Evolutionary conservation across 2,329 filamentous ascomycete species (phyloP), one percentile per base, ranked within the genome.

Genomic region (Colletotrichum sublineola): DNA sequence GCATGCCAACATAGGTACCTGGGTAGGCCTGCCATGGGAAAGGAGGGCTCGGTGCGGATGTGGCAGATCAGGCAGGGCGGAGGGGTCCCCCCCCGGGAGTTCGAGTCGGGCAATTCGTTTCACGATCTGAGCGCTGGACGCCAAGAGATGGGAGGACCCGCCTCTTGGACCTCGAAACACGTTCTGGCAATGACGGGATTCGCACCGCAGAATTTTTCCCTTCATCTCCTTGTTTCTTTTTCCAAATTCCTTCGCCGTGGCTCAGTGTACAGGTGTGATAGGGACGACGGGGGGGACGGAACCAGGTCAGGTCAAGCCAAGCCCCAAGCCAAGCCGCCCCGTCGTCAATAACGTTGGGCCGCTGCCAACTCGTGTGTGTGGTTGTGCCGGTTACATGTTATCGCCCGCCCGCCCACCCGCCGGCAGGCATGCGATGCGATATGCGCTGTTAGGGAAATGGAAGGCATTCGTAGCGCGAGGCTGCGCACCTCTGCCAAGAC

Each of bases 111-210:
- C 60, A 66, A 64, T 69, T 72, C 55, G 69, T 72, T 72, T 72
- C 69, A 72, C 31, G 53, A 72, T 69, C 69, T 61, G 66, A 64
- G 69, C 69, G 69, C 69, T 69, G 69, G 66, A 66, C 69, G 69
- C 69, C 69, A 69, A 69, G 69, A 68, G 58, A 72, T 72, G 69
- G 66, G 53, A 69, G 60, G 69, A 61, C 69, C 66, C 69, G 69
- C 69, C 69, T 24, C 62, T 65, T 65, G 60, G 69, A 55, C 66
- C 60, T 72, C 66, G 69, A 72, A 72, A 72, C 69, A 63, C 64
- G 58, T 38, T 48, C 29, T 55, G 65, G 64, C 68, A 46, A 71
- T 67, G 63, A 42, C 46, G 46, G 46, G 33, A 42, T 55, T 60
- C 56, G 24, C 24, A 55, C 42, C 31, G 8, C 24, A 31, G 36